These are phyloP conservation scores for Yarrowia sp. DNA, from an alignment of 805 yeast species.

Conservation along the genomic window DNA sequence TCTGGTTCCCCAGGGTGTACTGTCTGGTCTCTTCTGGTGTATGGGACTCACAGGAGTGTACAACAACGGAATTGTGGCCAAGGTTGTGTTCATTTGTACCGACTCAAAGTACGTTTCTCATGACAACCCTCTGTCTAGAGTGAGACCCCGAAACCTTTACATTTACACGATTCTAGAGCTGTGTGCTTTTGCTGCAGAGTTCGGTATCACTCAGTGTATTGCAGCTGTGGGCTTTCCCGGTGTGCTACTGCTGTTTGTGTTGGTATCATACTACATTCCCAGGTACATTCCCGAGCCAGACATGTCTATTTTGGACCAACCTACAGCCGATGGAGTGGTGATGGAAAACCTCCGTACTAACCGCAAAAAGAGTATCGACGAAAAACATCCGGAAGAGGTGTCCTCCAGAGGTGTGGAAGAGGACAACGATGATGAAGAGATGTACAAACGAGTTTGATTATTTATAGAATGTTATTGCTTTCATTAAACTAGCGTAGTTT, in stretches of 20 bases:
- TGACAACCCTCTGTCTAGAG: conserved; percentile 38
- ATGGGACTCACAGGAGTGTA: conserved; percentile 85
- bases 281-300: conserved; percentile 60
- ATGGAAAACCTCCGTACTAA: conserved; percentile 37
- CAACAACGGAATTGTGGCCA: conserved; percentile 60
- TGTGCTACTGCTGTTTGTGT: conserved; percentile 64
- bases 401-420: not conserved
- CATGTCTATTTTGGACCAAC: conserved; percentile 61
- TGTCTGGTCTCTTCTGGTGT: conserved; percentile 87
- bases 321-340: conserved; percentile 44
- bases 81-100: conserved; percentile 60
- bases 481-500: too few species aligned
- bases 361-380: not conserved
- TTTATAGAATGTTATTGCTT: not conserved
- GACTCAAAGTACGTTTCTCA: conserved; percentile 49
- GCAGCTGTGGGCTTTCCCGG: conserved; percentile 97
- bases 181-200: conserved; percentile 73
- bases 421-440: not conserved
- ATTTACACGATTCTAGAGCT: conserved; percentile 59
- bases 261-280: conserved; percentile 63
- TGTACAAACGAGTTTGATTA: not conserved
- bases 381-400: conserved; percentile 4
- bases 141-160: conserved; percentile 44
- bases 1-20: conserved; percentile 84
- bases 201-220: conserved; percentile 77